Percentiles rank a stretch among this genome's conserved stretches.
These are phyloP conservation scores for Gamsiella multidivaricata DNA, from an alignment of 192 early-diverging fungal genomes.

Conservation along the genomic window DNA sequence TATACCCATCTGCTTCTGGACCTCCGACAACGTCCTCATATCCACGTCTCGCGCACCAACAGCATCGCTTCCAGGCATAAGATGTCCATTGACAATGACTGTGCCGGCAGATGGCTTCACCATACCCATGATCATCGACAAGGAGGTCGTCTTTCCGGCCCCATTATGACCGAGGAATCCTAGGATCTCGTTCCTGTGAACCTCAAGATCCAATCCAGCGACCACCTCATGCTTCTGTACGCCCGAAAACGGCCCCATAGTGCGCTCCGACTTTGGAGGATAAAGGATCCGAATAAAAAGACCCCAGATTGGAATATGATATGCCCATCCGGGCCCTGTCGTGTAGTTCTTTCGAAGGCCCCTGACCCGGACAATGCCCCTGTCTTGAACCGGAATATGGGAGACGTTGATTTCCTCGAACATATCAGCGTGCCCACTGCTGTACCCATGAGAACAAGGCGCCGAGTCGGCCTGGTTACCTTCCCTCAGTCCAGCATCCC, in stretches of 20 bases:
- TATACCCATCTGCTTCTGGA: constrained; percentile 61
- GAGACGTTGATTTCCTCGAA: constrained; percentile 39
- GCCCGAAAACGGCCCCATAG: constrained; percentile 26
- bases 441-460: not conserved
- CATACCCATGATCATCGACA: constrained; percentile 55
- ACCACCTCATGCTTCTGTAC: constrained; percentile 37
- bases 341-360: constrained; percentile 29
- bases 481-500: too few relatives aligned
- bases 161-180: constrained; percentile 71
- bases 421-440: constrained; percentile 39
- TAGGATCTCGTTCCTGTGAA: constrained; percentile 62
- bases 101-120: constrained; percentile 45
- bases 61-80: constrained; percentile 34
- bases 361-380: constrained; percentile 34
- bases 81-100: constrained; percentile 39
- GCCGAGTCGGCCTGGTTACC: too few relatives aligned
- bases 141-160: constrained; percentile 66
- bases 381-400: constrained; percentile 37
- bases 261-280: constrained; percentile 28
- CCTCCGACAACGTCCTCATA: constrained; percentile 34
- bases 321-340: constrained; percentile 30
- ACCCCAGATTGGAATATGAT: constrained; percentile 21
- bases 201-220: constrained; percentile 49
- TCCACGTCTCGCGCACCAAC: constrained; percentile 26
- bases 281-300: constrained; percentile 30